Evolutionary conservation across 2,329 filamentous ascomycete species (phyloP).

Genomic region (Aspergillus pseudoterreus): DNA sequence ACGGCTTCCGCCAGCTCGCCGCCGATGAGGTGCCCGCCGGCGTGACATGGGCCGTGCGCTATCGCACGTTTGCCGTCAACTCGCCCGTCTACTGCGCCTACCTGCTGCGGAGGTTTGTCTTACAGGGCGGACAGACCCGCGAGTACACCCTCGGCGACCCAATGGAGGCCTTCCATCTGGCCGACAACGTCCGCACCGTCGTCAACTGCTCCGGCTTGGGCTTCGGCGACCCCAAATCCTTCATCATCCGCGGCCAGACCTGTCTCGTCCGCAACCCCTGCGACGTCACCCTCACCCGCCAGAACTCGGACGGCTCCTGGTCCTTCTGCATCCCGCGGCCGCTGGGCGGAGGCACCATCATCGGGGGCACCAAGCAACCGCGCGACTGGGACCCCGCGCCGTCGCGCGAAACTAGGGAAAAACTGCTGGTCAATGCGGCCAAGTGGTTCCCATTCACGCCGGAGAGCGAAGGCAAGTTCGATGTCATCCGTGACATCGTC

Average conservation of each 20-base stretch:
- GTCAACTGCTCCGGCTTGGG: conserved; percentile 46
- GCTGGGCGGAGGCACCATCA: conserved; percentile 60
- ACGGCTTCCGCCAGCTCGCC: conserved; percentile 32
- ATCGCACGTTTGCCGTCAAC: conserved; percentile 42
- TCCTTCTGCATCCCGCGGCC: conserved; percentile 60
- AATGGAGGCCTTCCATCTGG: conserved; percentile 38
- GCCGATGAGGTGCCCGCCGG: conserved; percentile 28
- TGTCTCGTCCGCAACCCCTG: conserved; percentile 46
- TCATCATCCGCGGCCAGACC: conserved; percentile 47
- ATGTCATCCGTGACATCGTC: conserved; percentile 46
- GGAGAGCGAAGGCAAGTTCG: conserved; percentile 34
- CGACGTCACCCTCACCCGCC: conserved; percentile 52
- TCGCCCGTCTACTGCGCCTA: conserved; percentile 42
- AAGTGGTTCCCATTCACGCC: conserved; percentile 41
- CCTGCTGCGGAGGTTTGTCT: conserved; percentile 38
- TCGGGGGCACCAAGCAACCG: conserved; percentile 64
- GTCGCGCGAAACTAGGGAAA: conserved; percentile 44
- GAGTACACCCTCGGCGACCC: conserved; percentile 25
- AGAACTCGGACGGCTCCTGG: conserved; percentile 61
- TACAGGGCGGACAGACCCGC: conserved; percentile 33
- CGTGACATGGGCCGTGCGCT: conserved; percentile 41
- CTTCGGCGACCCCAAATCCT: conserved; percentile 40
- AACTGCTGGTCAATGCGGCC: conserved; percentile 44
- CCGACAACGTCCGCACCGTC: conserved; percentile 31
- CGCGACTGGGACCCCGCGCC: conserved; percentile 54